Evolutionary conservation across 306 rosid genomes (phyloP), one percentile per base, ranked within the genome.

Genomic region (Vachellia collinsii): DNA sequence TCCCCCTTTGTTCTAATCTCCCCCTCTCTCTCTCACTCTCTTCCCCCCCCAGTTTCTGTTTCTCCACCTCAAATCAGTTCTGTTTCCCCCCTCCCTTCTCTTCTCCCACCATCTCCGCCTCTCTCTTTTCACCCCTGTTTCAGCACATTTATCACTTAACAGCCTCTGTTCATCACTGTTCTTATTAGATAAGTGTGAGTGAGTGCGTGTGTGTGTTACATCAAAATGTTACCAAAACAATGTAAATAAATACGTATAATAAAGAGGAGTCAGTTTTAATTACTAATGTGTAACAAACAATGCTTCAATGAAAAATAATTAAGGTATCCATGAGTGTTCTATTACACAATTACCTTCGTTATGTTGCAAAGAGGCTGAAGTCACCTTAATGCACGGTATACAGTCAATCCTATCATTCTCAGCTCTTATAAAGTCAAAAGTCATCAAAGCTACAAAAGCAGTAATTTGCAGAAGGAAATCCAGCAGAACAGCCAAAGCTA

Each of bases 401-500:
- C 99, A 94, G 80, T 94, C 99, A 53, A 93, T 48, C 88, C 99
- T 89, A 82, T 81, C 84, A 82, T 94, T 89, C 89, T 88, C 94
- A 11, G 97, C 88, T 87, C 99, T 93, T 81, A 53, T 80, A 87
- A 86, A 88, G 88, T 94, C 99, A 38, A 93, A 88, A 71, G 92
- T 86, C 70, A 94, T 86, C 89, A 94, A 80, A 12, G 97, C 95
- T 23, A 94, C 97, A 78, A 94, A 94, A 34, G 97, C 97, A 47
- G 99, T 91, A 77, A 94, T 83, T 87, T 94, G 99, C 83, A 94
- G 94, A 81, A 94, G 87, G 79, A 94, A 94, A 86, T 94, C 97
- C 86, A 94, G 88, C 19, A 94, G 92, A 87, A 94, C 97, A 47
- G 99, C 99, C 93, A 94, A 89, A 81, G 97, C 99, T 94, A 67